Conservation (phyloP, 2,329 filamentous ascomycete genomes). For the Trichoderma koningiopsis region DNA sequence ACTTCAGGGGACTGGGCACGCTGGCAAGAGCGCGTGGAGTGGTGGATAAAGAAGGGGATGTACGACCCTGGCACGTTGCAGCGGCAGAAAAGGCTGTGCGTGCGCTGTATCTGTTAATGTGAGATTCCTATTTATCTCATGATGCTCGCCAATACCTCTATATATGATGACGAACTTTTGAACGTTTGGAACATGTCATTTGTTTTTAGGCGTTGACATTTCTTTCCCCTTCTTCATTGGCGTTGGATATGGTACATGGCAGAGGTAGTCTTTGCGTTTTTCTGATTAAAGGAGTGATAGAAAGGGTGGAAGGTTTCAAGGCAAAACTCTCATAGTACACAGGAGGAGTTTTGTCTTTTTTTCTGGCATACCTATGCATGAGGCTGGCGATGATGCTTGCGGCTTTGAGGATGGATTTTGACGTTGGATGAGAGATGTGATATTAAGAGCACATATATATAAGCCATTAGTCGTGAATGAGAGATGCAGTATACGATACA, state of each 20-base stretch:
- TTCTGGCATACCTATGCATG: constrained; percentile 15
- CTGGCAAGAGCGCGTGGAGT: constrained; percentile 68
- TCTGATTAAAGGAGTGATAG: constrained; percentile 7
- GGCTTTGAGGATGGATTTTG: constrained; percentile 6
- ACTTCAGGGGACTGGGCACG: constrained; percentile 69
- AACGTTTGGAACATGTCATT: constrained; percentile 10
- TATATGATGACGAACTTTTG: constrained; percentile 14
- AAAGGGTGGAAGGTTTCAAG: neutral
- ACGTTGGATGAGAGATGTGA: neutral
- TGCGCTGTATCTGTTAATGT: constrained; percentile 67
- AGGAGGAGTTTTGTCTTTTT: neutral
- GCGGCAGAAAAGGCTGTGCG: constrained; percentile 69
- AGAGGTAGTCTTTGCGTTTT: constrained; percentile 4
- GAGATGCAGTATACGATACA: neutral
- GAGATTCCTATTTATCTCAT: constrained; percentile 32
- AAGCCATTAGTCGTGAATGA: neutral
- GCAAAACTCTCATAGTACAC: neutral
- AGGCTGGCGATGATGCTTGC: constrained; percentile 6
- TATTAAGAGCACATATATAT: neutral
- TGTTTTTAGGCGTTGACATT: constrained; percentile 10
- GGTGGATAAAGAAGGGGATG: constrained; percentile 59
- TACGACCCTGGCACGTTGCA: constrained; percentile 78
- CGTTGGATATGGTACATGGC: constrained; percentile 16
- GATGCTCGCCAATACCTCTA: constrained; percentile 20
- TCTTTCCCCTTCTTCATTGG: neutral